phyloP scores from a whole-genome alignment of 2,329 filamentous ascomycete genomes.

The Cladosporium sp. region DNA sequence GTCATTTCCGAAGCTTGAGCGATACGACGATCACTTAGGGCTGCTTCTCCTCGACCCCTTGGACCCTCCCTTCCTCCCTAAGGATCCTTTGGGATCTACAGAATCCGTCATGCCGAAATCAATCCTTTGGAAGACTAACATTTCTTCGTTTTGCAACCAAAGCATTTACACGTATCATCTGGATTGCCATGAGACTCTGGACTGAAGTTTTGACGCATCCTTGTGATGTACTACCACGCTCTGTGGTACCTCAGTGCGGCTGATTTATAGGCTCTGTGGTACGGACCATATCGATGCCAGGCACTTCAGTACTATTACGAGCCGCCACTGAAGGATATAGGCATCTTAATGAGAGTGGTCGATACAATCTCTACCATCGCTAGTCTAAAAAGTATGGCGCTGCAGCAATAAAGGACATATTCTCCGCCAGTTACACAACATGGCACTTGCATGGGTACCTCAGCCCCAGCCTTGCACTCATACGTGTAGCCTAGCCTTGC shows the following conservation, averaged over 20 bases:
- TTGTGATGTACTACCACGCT: not conserved
- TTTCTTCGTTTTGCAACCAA: not conserved
- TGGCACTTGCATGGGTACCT: not conserved
- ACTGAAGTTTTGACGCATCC: not conserved
- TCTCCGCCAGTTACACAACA: not conserved
- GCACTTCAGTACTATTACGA: not conserved
- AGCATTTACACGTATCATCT: not conserved
- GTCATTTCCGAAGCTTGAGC: not conserved
- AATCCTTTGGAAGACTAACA: not conserved
- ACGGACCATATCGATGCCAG: not conserved
- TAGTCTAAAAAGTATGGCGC: not conserved
- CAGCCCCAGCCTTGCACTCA: not conserved
- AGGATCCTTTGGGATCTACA: not conserved
- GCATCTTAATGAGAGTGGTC: not conserved
- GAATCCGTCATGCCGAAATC: not conserved
- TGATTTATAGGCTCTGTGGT: not conserved
- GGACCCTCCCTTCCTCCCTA: not conserved
- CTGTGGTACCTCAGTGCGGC: not conserved
- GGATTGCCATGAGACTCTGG: not conserved
- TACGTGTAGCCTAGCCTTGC: not conserved
- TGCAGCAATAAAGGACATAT: not conserved
- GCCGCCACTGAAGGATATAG: not conserved
- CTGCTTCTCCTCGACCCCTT: not conserved
- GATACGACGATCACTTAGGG: not conserved
- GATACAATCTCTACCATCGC: not conserved